Evolutionary conservation across 2,329 filamentous ascomycete species (phyloP).

Genomic region (Cladophialophora yegresii): DNA sequence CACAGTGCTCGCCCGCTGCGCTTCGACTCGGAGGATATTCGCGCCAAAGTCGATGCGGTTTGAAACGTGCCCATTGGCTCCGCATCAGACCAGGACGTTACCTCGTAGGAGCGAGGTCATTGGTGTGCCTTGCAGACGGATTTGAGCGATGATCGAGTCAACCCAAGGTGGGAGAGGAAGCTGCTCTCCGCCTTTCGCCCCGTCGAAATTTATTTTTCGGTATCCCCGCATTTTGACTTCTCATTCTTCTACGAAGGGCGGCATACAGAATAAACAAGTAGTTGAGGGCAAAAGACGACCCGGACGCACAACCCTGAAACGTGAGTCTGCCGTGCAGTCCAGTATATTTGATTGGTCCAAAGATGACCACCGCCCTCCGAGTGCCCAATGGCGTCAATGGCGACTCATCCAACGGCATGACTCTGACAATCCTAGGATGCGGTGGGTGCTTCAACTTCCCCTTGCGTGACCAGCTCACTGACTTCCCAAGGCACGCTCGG

Average conservation of each 20-base stretch:
- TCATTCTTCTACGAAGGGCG: background rate
- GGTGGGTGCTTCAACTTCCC: constrained; percentile 55
- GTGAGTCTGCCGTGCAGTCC: background rate
- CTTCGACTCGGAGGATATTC: background rate
- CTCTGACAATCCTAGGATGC: constrained; percentile 78
- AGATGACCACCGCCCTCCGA: constrained; percentile 25
- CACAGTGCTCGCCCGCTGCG: background rate
- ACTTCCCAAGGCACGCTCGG: constrained; percentile 71
- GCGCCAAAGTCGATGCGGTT: background rate
- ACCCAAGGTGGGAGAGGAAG: background rate
- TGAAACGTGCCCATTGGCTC: background rate
- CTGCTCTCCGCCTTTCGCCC: constrained; percentile 1
- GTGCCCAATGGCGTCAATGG: constrained; percentile 24
- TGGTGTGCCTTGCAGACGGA: constrained; percentile 28
- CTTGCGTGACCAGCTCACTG: background rate
- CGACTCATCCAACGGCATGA: constrained; percentile 42
- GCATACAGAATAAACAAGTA: background rate
- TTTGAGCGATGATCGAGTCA: constrained; percentile 10
- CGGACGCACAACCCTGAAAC: background rate
- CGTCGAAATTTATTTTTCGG: constrained; percentile 8
- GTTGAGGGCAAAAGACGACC: background rate
- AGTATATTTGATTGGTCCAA: background rate
- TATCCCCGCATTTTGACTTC: constrained; percentile 15
- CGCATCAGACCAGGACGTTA: background rate
- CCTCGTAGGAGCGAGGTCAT: constrained; percentile 16